Base-by-base conservation (phyloP, 306 rosid species). In the Phaseolus lunatus region DNA sequence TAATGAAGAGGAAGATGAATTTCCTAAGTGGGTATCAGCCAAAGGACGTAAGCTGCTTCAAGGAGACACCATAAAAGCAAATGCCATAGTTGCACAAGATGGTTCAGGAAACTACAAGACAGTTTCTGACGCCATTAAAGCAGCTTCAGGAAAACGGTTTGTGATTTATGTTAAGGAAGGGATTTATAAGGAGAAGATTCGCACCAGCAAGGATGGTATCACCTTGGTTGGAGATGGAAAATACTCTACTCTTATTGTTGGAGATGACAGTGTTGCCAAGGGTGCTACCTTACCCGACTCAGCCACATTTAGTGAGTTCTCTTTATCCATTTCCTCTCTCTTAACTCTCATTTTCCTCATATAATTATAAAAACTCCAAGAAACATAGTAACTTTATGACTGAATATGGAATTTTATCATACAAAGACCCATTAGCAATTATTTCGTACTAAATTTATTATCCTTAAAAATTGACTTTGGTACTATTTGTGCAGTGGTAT, bases 171-270 rank as follows among this genome's bases (percentile, higher is more conserved):
- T 88, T 1, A 83, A 85, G 72, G n/a, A 49, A 16, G 89, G 91
- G 22, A 68, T 79, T 68, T 83, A 88, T 12, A 79, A 73, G 78
- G 91, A 88, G 83, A 88, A 88, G 86, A 85, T 85, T 75, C 33
- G 10, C 5, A 75, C 82, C 6, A 83, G 39, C 2, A 88, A 83
- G 65, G 83, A 81, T 33, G 87, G 91, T 10, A 85, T 88, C 77
- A 83, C 87, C 0, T 83, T 88, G 83, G 81, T 85, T 2, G 91
- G 91, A 61, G 91, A 85, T 18, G 91, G 89, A n/a, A 78, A 81
- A 76, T 62, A 78, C 73, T 72, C 84, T 2, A 83, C 89, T 18
- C 18, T 88, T 26, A 83, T 88, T 67, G 54, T 53, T 61, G 74
- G 85, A 0, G 83, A 81, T 61, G 83, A 33, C 24, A 76, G 87